A percentile compares a stretch with the other conserved stretches of the same genome.
Conservation (phyloP, 2,329 filamentous ascomycete genomes). For the Lachnellula cervina region DNA sequence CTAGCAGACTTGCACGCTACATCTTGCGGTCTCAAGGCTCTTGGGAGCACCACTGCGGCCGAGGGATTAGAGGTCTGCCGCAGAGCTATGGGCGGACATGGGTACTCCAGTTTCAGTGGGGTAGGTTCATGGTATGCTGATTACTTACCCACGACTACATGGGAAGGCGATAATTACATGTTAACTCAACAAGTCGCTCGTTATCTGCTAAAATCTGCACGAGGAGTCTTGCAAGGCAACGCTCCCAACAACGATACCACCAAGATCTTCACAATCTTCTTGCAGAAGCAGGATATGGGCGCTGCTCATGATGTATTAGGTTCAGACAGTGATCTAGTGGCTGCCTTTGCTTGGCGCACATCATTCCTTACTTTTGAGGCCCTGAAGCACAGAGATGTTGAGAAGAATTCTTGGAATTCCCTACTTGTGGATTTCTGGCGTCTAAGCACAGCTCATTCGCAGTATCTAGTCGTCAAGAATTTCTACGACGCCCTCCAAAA, state of each 20-base stretch:
- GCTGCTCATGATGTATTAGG: constrained; percentile 71
- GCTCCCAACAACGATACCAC: constrained; percentile 64
- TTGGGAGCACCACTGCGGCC: constrained; percentile 65
- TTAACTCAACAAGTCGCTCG: constrained; percentile 73
- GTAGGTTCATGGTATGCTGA: constrained; percentile 72
- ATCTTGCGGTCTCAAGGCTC: constrained; percentile 70
- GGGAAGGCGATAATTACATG: constrained; percentile 75
- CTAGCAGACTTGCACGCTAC: constrained; percentile 72
- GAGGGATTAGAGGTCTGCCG: constrained; percentile 73
- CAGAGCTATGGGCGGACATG: constrained; percentile 71
- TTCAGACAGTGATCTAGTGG: constrained; percentile 64
- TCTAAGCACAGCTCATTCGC: constrained; percentile 67
- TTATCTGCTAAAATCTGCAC: constrained; percentile 71
- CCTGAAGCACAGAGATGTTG: constrained; percentile 66
- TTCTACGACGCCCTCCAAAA: constrained; percentile 67
- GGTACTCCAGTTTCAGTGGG: constrained; percentile 70
- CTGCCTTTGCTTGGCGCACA: constrained; percentile 70
- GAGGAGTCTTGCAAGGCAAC: constrained; percentile 61
- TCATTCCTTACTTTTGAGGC: constrained; percentile 72
- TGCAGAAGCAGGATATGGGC: constrained; percentile 61
- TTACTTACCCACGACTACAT: constrained; percentile 59
- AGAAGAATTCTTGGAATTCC: constrained; percentile 74
- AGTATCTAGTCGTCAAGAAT: constrained; percentile 75
- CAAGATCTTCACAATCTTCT: constrained; percentile 59
- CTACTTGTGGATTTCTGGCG: constrained; percentile 75